These are phyloP conservation scores for Leucocoprinus birnbaumii DNA, from an alignment of 768 basidiomycete genomes.

Conservation along the genomic window DNA sequence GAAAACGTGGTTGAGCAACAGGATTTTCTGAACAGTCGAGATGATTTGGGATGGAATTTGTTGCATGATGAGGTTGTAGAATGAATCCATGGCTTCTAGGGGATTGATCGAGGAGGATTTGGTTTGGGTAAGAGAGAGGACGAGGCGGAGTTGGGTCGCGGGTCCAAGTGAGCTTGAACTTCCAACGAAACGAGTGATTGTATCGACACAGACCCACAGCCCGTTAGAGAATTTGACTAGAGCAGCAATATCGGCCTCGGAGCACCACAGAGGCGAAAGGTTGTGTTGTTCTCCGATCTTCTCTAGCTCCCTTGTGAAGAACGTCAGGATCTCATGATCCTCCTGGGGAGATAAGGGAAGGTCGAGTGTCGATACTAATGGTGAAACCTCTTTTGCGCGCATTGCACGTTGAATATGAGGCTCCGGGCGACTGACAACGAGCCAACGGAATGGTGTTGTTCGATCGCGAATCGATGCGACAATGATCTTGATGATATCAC, in stretches of 20 bases:
- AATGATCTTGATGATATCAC: not conserved
- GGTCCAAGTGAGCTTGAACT: not conserved
- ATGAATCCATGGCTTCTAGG: not conserved
- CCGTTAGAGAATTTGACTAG: not conserved
- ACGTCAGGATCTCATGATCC: slow-evolving; percentile 5
- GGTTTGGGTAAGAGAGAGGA: not conserved
- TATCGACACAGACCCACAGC: not conserved
- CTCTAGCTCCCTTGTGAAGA: slow-evolving; percentile 7
- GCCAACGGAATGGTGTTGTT: not conserved
- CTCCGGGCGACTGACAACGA: slow-evolving; percentile 12
- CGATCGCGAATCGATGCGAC: not conserved
- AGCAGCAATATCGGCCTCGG: not conserved
- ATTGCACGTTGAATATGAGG: slow-evolving; percentile 8
- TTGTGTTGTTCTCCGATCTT: not conserved
- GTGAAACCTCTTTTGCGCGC: not conserved
- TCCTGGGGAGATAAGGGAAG: slow-evolving; percentile 5
- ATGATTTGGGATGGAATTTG: not conserved
- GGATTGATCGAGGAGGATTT: not conserved
- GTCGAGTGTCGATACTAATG: not conserved
- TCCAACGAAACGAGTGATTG: not conserved
- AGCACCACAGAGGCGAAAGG: slow-evolving; percentile 4
- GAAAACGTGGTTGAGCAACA: not conserved
- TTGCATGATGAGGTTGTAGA: not conserved
- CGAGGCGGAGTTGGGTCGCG: not conserved
- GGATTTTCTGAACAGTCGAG: not conserved